These are phyloP conservation scores for Salix viminalis DNA, from an alignment of 345 rosid genomes.

Conservation along the genomic window DNA sequence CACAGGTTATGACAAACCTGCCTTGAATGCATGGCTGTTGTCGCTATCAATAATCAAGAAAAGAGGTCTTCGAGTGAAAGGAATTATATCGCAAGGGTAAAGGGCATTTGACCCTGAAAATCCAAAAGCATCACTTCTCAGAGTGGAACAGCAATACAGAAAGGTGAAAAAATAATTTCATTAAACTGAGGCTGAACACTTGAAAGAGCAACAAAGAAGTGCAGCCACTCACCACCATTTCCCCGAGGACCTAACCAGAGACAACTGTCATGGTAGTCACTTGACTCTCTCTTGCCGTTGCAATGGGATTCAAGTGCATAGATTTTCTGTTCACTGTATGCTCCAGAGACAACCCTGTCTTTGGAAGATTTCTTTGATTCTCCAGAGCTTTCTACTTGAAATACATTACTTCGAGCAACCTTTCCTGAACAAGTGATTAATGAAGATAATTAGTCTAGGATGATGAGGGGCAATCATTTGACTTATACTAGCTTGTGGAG, in stretches of 20 bases:
- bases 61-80: slow-evolving; percentile 88
- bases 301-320: slow-evolving; percentile 40
- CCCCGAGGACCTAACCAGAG: slow-evolving; percentile 82
- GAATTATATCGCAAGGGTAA: slow-evolving; percentile 90
- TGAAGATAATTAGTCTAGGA: slow-evolving; percentile 11
- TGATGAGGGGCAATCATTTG: not conserved
- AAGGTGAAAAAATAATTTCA: not conserved
- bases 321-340: slow-evolving; percentile 46
- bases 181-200: not conserved
- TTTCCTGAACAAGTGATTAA: slow-evolving; percentile 49
- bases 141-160: not conserved
- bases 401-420: slow-evolving; percentile 34
- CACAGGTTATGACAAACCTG: slow-evolving; percentile 95
- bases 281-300: slow-evolving; percentile 48
- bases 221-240: slow-evolving; percentile 51
- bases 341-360: slow-evolving; percentile 46
- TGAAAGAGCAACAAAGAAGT: not conserved
- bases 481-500: slow-evolving; percentile 16
- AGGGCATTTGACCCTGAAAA: slow-evolving; percentile 68
- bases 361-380: slow-evolving; percentile 61
- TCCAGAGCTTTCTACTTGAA: slow-evolving; percentile 44
- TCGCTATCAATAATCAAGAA: slow-evolving; percentile 94
- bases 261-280: slow-evolving; percentile 41
- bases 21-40: slow-evolving; percentile 99
- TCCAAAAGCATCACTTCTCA: slow-evolving; percentile 4